Evolutionary conservation across 257 asterid genomes (phyloP), one percentile per base, ranked within the genome.

Genomic region (Solanum appendiculatum): DNA sequence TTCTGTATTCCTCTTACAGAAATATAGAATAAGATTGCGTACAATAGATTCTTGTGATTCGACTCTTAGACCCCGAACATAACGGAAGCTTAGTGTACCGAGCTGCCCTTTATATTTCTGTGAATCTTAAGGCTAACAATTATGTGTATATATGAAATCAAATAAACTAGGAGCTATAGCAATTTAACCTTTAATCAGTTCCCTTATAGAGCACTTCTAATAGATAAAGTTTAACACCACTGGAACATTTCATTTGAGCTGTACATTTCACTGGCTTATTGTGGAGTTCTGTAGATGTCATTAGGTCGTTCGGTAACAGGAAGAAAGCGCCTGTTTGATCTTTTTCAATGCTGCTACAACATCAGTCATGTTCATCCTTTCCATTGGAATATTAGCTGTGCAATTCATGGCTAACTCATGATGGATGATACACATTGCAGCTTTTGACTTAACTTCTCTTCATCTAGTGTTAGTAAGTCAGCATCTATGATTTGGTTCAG

Each of bases 391-490:
- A 70, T 60, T 88, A 25, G 48, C 7, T 2, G 89, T 70, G 83
- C 92, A 88, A 7, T 36, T 51, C 68, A 88, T n/a, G 29, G 80
- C 87, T 46, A 89, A 7, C 69, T 86, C 73, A 82, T 69, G 68
- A 89, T 87, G 27, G 83, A 86, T 39, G 86, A 40, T 2, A 86
- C 39, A 11, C 89, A 86, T 23, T 80, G 40, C 64, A 88, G 3
- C 51, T 86, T 84, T 20, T 33, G 73, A 3, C 7, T 7, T 63
- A 54, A 86, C 18, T 58, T 51, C 14, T 36, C 27, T 56, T 86
- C 90, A 5, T 68, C 63, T 46, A 64, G 16, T 29, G 66, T 48
- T 46, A 88, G 10, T 27, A 90, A 40, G 82, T 74, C 70, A 5
- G 84, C 9, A 87, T 88, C 90, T 42, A 87, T 42, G 15, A 88